Evolutionary conservation across 2,329 filamentous ascomycete genomes (phyloP), one percentile per base, ranked within the genome.

Genomic region (Aspergillus terreus): DNA sequence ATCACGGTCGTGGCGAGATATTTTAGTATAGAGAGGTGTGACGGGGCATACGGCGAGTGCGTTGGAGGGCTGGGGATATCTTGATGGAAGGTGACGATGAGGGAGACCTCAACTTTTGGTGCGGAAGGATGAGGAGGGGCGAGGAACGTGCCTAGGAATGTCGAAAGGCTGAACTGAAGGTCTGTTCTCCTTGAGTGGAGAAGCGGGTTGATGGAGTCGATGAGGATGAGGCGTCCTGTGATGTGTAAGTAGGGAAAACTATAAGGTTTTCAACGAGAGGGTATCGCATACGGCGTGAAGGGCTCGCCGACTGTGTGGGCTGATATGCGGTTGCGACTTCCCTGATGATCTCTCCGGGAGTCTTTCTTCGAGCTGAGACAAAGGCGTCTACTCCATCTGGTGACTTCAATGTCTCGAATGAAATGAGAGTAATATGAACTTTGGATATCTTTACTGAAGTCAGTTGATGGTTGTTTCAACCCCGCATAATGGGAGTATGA

Each of bases 1-100:
- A 97, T 79, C 48, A 97, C 82, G 3, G 90, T 86, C 3, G 94
- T 99, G n/a, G 92, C 89, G 52, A 96, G 84, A 71, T 95, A 95
- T 43, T 80, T 82, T 19, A 97, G 78, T 1, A 91, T 75, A 1
- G 84, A 84, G 11, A 95, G 77, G 0, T 90, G 84, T 25, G 83
- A 74, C 1, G 91, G 90, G 15, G 82, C 75, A 70, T 71, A 80
- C 33, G 65, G 51, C 44, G 63, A 59, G 30, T 63, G 58, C 11
- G 67, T 58, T n/a, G 68, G 58, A 4, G 66, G 70, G 49, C 83
- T 70, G 1, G 90, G 87, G 4, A 92, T 80, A 71, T 97, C 92
- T 47, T 81, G 77, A 74, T 97, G 94, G 70, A 95, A 95, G 53
- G 87, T 82, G 41, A 85, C 86, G 6, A 96, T 76, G 40, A 96